phyloP scores from a whole-genome alignment of 805 yeast genomes.

The Zygosaccharomyces siamensis region DNA sequence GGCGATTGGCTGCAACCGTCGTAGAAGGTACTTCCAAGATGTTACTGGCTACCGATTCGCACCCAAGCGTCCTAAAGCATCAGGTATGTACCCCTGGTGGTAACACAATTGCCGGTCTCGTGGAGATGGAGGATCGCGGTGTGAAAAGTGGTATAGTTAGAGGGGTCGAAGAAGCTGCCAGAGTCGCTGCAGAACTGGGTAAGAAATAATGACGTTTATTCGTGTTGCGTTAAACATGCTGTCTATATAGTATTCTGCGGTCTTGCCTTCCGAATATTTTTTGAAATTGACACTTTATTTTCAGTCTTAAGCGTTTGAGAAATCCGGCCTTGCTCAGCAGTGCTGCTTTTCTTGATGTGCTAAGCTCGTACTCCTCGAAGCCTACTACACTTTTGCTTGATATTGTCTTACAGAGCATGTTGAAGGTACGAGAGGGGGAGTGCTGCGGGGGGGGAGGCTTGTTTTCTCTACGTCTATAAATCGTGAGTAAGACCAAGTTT shows the following conservation, averaged over 20 bases:
- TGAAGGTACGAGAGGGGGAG: too few relatives aligned
- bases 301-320: background rate
- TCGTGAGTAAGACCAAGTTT: too few relatives aligned
- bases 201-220: constrained; percentile 36
- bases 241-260: background rate
- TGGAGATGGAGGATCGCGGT: constrained; percentile 87
- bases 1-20: constrained; percentile 85
- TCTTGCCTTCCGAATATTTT: background rate
- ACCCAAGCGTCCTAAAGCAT: constrained; percentile 83
- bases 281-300: background rate
- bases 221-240: background rate
- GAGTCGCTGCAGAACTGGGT: constrained; percentile 58
- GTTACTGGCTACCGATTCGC: constrained; percentile 76
- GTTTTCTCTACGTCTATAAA: too few relatives aligned
- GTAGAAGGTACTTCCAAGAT: constrained; percentile 90
- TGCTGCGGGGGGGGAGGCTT: too few relatives aligned
- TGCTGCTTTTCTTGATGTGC: background rate
- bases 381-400: background rate
- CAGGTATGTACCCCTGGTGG: constrained; percentile 97
- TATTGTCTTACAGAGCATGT: background rate
- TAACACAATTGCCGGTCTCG: constrained; percentile 91
- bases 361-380: background rate
- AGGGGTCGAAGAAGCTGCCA: constrained; percentile 90
- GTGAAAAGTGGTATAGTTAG: constrained; percentile 82
- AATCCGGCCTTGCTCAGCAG: background rate